Conservation (phyloP, 805 yeast genomes). For the Middelhovenomyces tepae region DNA sequence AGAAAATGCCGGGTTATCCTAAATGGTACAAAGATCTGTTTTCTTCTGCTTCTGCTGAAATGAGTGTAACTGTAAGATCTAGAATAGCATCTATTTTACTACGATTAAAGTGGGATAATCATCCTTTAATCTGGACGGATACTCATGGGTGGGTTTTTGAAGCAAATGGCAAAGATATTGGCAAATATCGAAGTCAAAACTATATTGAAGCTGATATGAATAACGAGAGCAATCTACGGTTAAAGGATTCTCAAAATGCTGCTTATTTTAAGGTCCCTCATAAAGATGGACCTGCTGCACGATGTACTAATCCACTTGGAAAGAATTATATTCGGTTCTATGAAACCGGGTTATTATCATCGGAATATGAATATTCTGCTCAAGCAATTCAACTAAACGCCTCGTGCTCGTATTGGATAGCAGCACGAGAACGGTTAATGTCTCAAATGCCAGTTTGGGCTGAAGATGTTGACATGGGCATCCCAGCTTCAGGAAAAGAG, state of each 20-base stretch:
- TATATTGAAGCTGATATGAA: conserved; percentile 22
- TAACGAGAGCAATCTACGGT: conserved; percentile 12
- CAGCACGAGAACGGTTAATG: conserved; percentile 75
- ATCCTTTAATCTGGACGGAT: conserved; percentile 75
- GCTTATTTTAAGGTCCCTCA: conserved; percentile 72
- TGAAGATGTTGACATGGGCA: conserved; percentile 17
- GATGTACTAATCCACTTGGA: conserved; percentile 71
- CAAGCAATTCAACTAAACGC: conserved; percentile 74
- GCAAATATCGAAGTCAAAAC: conserved; percentile 29
- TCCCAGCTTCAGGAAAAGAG: conserved; percentile 8
- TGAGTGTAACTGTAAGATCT: conserved; percentile 61
- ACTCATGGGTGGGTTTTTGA: conserved; percentile 83
- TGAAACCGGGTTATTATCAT: conserved; percentile 63
- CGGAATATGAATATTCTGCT: conserved; percentile 62
- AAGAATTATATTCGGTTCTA: conserved; percentile 64
- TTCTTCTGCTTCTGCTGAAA: conserved; percentile 31
- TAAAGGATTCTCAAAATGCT: conserved; percentile 24
- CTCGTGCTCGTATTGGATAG: conserved; percentile 85
- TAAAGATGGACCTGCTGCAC: conserved; percentile 65
- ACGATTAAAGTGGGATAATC: conserved; percentile 74
- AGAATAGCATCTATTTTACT: conserved; percentile 70
- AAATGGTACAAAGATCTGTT: conserved; percentile 75
- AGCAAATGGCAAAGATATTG: conserved; percentile 33
- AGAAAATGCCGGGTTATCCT: conserved; percentile 83
- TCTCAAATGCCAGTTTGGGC: conserved; percentile 74